Evolutionary conservation across 176 grass and related monocot genomes (phyloP).

Genomic region (Otatea glauca): DNA sequence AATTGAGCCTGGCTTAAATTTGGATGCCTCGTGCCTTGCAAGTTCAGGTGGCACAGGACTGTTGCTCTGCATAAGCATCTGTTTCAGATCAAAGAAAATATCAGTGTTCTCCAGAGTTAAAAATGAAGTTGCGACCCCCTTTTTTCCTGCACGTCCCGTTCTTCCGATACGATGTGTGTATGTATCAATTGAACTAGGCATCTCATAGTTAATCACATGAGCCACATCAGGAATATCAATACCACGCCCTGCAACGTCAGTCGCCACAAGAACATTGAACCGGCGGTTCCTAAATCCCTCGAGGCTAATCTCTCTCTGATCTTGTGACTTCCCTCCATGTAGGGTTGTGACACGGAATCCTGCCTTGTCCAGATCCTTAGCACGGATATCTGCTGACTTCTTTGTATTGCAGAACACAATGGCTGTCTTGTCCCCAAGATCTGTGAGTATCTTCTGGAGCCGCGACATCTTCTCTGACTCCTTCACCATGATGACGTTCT

Average conservation of each 20-base stretch:
- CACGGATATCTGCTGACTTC: conserved; percentile 77
- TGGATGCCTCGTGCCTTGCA: conserved; percentile 89
- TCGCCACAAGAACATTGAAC: conserved; percentile 98
- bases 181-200: conserved; percentile 78
- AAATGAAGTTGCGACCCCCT: conserved; percentile 85
- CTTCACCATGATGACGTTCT: conserved; percentile 90
- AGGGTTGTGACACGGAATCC: conserved; percentile 87
- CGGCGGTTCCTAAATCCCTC: conserved; percentile 93
- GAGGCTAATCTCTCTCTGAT: conserved; percentile 94
- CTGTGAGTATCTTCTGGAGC: conserved; percentile 80
- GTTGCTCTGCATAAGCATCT: conserved; percentile 96
- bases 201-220: conserved; percentile 96
- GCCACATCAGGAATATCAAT: conserved; percentile 99
- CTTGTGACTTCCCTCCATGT: conserved; percentile 95
- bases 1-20: conserved; percentile 89
- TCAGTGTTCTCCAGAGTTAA: conserved; percentile 77
- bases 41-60: conserved; percentile 94
- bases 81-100: conserved; percentile 97
- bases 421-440: conserved; percentile 94
- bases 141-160: conserved; percentile 95
- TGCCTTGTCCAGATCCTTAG: conserved; percentile 88
- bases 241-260: conserved; percentile 95
- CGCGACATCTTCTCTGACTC: conserved; percentile 83
- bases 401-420: conserved; percentile 97
- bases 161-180: conserved; percentile 97